Percentiles rank a stretch among this genome's conserved stretches.
phyloP scores from a whole-genome alignment of 345 rosid genomes.

The Mallotus nudiflorus region DNA sequence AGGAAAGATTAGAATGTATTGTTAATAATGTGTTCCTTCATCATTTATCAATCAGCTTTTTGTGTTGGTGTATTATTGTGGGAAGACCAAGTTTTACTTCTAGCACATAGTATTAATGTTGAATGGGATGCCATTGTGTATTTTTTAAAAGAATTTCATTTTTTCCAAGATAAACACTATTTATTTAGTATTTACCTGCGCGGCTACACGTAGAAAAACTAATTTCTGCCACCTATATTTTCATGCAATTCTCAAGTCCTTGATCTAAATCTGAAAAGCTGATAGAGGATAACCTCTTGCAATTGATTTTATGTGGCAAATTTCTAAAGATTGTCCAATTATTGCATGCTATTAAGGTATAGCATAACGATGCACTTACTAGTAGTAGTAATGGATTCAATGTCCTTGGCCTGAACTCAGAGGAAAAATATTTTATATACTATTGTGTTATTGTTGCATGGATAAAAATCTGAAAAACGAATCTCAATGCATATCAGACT shows the following conservation, averaged over 20 bases:
- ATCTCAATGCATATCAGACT: neutral
- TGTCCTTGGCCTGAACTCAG: neutral
- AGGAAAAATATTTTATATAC: neutral
- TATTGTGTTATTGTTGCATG: neutral
- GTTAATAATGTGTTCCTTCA: no score
- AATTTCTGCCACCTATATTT: neutral
- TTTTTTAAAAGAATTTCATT: neutral
- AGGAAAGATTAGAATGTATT: neutral
- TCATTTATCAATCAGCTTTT: neutral
- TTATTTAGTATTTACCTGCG: neutral
- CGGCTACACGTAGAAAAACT: neutral
- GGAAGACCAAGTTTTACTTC: neutral
- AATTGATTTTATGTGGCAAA: neutral
- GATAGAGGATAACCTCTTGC: neutral
- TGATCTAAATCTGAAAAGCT: neutral
- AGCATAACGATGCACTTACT: neutral
- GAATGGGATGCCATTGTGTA: neutral
- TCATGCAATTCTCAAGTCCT: neutral
- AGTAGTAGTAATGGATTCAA: neutral
- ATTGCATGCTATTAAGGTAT: neutral
- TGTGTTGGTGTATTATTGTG: neutral
- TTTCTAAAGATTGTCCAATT: neutral
- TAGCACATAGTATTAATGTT: neutral
- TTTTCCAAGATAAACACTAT: neutral
- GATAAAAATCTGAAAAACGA: neutral